phyloP scores from a whole-genome alignment of 306 rosid genomes.

The Quillaja saponaria region DNA sequence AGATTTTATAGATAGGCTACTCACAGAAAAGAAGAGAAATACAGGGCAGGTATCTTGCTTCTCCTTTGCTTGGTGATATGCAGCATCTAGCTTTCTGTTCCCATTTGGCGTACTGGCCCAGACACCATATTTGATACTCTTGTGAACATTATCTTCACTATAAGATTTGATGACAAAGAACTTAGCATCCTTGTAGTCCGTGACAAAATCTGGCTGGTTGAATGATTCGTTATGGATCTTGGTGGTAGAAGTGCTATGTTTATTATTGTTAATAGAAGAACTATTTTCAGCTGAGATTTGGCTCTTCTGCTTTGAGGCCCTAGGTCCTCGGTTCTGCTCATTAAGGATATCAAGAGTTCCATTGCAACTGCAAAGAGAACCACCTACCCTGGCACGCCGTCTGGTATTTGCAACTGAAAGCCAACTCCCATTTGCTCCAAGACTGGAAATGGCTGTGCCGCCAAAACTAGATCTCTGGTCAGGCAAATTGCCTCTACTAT shows the following conservation, averaged over 20 bases:
- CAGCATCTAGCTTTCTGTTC: conserved; percentile 79
- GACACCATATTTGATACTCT: conserved; percentile 84
- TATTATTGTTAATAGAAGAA: too few species aligned
- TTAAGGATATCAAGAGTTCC: too few species aligned
- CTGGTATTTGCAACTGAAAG: too few species aligned
- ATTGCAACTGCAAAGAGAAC: too few species aligned
- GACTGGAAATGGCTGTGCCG: conserved; percentile 35
- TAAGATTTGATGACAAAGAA: conserved; percentile 83
- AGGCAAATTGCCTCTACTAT: conserved; percentile 62
- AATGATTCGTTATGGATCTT: too few species aligned
- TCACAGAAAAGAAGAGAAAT: conserved; percentile 63
- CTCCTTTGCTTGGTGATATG: conserved; percentile 70
- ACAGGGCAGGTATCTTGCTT: conserved; percentile 65
- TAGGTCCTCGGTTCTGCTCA: too few species aligned
- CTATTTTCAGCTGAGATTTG: too few species aligned
- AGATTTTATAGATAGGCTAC: too few species aligned
- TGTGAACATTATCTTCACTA: conserved; percentile 90
- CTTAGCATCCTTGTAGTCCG: conserved; percentile 71
- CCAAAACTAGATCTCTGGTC: conserved; percentile 65
- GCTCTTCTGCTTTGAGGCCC: too few species aligned
- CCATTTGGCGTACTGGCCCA: conserved; percentile 97
- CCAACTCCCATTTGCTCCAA: conserved; percentile 27
- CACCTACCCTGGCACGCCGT: too few species aligned
- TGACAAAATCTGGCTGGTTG: conserved; percentile 58
- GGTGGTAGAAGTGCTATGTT: too few species aligned